Base-by-base conservation (phyloP, 176 grass and related monocot species). In the Urochloa ruziziensis region DNA sequence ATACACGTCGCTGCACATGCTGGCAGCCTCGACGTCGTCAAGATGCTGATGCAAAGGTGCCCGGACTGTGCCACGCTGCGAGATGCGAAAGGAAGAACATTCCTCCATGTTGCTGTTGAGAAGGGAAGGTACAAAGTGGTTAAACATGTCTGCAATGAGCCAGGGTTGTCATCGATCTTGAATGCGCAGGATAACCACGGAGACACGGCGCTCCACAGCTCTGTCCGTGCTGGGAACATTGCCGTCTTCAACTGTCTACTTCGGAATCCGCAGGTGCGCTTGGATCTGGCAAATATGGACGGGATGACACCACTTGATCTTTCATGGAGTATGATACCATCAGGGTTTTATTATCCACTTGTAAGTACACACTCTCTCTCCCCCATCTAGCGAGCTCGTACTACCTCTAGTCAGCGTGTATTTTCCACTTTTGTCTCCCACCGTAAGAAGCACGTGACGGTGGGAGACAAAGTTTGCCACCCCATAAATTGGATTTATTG, bases 71-170 rank as follows among this genome's bases (percentile, higher is more conserved):
- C 73, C 35, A 72, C 53, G 10, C 24, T 88, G 8, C 44, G 10
- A 11, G 85, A 82, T 59, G 12, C 1, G 8, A 7, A 48, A 18
- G 78, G 60, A 59, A 77, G 57, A 34, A 82, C 51, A 10, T 69
- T 88, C 25, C 85, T 88, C 27, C 85, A 82, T 24, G 24, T 27
- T 28, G 79, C 85, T 15, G 70, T 34, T 0, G 60, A 67, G 53
- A 2, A 47, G 10, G 19, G 7, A 17, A 18, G n/a, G 0, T 7
- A 21, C 3, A 1, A 1, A 0, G 32, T 83, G 13, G 11, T 79
- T 6, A 1, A 18, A 5, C n/a, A 35, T 35, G 48, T 37, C 36
- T 37, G 4, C 10, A 37, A 37, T 37, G 15, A 0, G 0, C 3
- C 58, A 2, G 2, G 19, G 19, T 1, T 75, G 5, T 61, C 9